Conservation (phyloP, 805 yeast genomes). For the Candida maesae region DNA sequence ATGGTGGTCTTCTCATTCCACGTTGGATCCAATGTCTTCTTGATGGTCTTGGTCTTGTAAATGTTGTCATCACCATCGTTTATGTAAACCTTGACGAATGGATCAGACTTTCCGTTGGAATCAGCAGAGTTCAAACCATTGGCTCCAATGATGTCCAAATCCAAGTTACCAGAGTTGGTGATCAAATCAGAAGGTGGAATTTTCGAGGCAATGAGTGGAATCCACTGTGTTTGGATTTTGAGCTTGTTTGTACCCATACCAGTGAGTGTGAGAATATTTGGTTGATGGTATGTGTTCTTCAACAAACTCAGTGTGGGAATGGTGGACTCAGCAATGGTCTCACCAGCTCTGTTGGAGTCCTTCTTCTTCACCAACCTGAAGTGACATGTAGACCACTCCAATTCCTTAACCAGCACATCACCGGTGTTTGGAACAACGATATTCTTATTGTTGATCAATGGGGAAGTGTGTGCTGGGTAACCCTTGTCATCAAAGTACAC, state of each 20-base stretch:
- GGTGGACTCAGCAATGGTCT: constrained; percentile 55
- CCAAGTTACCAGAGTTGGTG: constrained; percentile 68
- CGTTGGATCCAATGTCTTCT: constrained; percentile 85
- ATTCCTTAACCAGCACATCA: constrained; percentile 72
- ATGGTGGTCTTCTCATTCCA: constrained; percentile 73
- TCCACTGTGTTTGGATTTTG: constrained; percentile 65
- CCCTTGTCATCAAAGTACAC: constrained; percentile 74
- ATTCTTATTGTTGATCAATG: constrained; percentile 37
- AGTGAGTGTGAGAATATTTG: constrained; percentile 50
- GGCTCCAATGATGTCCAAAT: constrained; percentile 60
- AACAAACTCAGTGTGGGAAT: constrained; percentile 66
- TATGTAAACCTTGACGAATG: constrained; percentile 67
- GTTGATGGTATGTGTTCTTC: constrained; percentile 58
- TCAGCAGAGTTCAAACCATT: constrained; percentile 79
- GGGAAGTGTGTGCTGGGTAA: constrained; percentile 57
- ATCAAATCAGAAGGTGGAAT: constrained; percentile 75
- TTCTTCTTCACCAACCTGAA: constrained; percentile 59
- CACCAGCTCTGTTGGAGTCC: constrained; percentile 51
- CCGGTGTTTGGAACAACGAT: constrained; percentile 49
- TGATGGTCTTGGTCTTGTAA: constrained; percentile 72
- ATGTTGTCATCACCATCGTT: constrained; percentile 57
- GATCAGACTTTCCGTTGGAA: constrained; percentile 90
- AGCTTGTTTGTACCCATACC: constrained; percentile 53
- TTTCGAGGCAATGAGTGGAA: constrained; percentile 60
- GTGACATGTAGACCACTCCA: constrained; percentile 65